A percentile compares a stretch with the other conserved stretches of the same genome.
Evolutionary conservation across 169 alveolate genomes (phyloP).

Genomic region (Perkinsus marinus): DNA sequence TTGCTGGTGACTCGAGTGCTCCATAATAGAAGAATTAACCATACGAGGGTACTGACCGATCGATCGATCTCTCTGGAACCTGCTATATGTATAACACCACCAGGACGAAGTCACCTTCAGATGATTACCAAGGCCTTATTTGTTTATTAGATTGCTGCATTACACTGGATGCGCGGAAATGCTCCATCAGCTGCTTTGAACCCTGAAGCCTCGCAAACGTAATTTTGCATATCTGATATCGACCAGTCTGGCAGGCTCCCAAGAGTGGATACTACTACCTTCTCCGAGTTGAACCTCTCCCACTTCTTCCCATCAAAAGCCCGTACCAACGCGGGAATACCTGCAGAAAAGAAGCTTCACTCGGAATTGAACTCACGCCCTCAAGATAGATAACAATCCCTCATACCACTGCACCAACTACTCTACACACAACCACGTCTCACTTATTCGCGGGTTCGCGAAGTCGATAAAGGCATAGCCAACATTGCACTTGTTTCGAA

Average conservation of each 20-base stretch:
- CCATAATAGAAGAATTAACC: neutral
- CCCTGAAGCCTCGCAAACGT: constrained; percentile 35
- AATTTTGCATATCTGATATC: constrained; percentile 15
- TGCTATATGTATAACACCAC: neutral
- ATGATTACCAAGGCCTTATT: constrained; percentile 18
- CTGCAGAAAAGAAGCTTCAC: neutral
- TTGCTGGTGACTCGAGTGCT: neutral
- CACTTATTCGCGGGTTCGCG: constrained; percentile 7
- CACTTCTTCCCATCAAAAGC: constrained; percentile 35
- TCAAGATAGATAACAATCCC: neutral
- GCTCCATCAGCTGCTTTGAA: constrained; percentile 11
- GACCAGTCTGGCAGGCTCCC: neutral
- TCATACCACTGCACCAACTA: neutral
- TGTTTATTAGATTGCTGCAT: constrained; percentile 19
- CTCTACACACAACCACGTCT: neutral
- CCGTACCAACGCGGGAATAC: constrained; percentile 26
- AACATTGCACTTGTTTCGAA: constrained; percentile 43
- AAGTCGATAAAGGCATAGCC: constrained; percentile 50
- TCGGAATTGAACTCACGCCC: neutral
- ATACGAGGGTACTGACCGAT: neutral
- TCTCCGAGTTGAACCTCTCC: constrained; percentile 41
- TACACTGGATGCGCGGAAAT: constrained; percentile 20
- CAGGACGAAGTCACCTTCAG: neutral
- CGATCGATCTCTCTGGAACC: neutral
- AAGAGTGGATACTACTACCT: neutral